Conservation (phyloP, 2,329 filamentous ascomycete genomes). For the Exserohilum rostratum region DNA sequence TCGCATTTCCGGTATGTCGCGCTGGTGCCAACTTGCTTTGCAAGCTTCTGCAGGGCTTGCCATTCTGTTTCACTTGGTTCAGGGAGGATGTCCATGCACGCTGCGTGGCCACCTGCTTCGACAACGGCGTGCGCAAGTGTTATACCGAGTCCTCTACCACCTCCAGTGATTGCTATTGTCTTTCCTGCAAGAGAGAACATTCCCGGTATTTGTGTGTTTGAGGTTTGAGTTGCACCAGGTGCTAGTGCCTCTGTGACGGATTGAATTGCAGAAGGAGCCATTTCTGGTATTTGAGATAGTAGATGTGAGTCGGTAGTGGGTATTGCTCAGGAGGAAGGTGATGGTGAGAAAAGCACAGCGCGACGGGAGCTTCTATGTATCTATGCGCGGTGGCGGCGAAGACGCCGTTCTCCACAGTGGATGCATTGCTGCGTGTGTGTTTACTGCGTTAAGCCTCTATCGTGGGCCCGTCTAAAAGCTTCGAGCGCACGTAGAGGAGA, state of each 20-base stretch:
- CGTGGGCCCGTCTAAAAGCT: not conserved
- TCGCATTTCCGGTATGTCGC: constrained; percentile 55
- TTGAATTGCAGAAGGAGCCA: constrained; percentile 4
- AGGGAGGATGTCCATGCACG: constrained; percentile 56
- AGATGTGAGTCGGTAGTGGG: not conserved
- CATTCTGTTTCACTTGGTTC: constrained; percentile 50
- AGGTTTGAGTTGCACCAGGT: not conserved
- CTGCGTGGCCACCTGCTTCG: constrained; percentile 58
- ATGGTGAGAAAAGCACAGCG: not conserved
- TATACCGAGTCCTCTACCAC: constrained; percentile 59
- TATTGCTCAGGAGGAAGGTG: not conserved
- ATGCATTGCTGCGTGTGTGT: not conserved
- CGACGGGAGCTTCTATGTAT: not conserved
- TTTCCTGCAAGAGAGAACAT: constrained; percentile 25
- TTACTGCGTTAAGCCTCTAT: not conserved
- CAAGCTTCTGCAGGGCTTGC: constrained; percentile 51
- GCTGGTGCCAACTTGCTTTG: constrained; percentile 42
- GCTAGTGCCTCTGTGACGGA: not conserved
- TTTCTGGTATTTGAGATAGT: not conserved
- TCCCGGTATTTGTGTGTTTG: constrained; percentile 4
- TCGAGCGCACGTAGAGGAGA: not conserved
- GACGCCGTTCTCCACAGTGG: not conserved
- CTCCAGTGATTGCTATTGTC: constrained; percentile 59
- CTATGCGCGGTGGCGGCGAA: not conserved
- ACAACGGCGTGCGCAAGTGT: constrained; percentile 57